Percentiles rank a stretch among this genome's conserved stretches.
phyloP scores from a whole-genome alignment of 2,329 filamentous ascomycete species.

The Neophaeococcomyces aloes region DNA sequence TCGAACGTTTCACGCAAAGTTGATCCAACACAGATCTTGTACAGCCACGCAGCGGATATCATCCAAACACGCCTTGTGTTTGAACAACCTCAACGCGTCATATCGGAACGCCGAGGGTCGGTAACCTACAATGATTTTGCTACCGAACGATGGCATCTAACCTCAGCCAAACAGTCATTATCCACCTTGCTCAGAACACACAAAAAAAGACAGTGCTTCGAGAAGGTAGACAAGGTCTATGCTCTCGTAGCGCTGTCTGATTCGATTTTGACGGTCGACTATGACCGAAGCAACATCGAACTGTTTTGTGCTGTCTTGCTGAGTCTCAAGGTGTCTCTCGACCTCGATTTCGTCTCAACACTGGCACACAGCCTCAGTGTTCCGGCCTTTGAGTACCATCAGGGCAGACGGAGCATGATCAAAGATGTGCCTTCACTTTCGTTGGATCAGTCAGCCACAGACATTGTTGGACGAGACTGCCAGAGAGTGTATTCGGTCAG shows the following conservation, averaged over 20 bases:
- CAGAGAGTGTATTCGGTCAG: slow-evolving; percentile 3
- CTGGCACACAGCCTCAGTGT: slow-evolving; percentile 3
- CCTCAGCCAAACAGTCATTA: background rate
- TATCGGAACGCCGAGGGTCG: slow-evolving; percentile 1
- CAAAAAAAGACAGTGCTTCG: background rate
- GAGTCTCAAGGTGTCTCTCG: slow-evolving; percentile 5
- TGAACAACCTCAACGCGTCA: background rate
- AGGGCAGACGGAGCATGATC: background rate
- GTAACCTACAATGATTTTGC: slow-evolving; percentile 3
- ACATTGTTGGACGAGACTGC: background rate
- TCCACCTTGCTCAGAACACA: slow-evolving; percentile 1
- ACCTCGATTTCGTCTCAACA: slow-evolving; percentile 4
- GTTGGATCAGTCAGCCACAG: background rate
- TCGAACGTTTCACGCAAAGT: background rate
- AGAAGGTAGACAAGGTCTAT: slow-evolving; percentile 4
- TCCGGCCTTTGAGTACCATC: slow-evolving; percentile 2
- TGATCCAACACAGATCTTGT: slow-evolving; percentile 4
- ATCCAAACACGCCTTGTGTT: slow-evolving; percentile 3
- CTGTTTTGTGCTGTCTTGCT: slow-evolving; percentile 7
- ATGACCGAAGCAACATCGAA: slow-evolving; percentile 8
- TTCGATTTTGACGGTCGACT: slow-evolving; percentile 2
- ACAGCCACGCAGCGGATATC: slow-evolving; percentile 1
- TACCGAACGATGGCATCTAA: slow-evolving; percentile 1
- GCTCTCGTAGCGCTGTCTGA: slow-evolving; percentile 3
- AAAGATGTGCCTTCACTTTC: background rate